These are phyloP conservation scores for Trichosporon sp. DNA, from an alignment of 1,284 basidiomycete genomes.

Conservation along the genomic window DNA sequence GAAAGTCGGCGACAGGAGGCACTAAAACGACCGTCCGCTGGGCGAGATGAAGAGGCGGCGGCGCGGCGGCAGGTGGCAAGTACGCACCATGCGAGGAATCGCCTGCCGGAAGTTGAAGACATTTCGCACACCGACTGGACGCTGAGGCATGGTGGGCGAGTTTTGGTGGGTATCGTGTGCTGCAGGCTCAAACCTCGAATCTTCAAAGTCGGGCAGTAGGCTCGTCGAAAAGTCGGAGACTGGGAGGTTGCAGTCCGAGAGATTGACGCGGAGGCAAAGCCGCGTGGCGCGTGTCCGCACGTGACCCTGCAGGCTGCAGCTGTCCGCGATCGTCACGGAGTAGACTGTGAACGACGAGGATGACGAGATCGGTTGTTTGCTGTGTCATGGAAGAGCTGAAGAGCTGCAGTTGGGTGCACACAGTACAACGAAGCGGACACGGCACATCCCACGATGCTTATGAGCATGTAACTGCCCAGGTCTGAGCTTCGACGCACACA, in stretches of 20 bases:
- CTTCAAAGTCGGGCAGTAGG: neutral
- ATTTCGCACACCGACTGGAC: slow-evolving; percentile 9
- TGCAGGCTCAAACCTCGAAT: neutral
- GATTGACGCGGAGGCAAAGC: neutral
- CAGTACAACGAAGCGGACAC: too few relatives aligned
- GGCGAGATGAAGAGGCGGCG: too few relatives aligned
- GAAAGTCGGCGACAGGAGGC: neutral
- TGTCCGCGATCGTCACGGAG: neutral
- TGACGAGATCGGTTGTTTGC: neutral
- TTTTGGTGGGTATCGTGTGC: neutral
- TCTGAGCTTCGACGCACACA: too few relatives aligned
- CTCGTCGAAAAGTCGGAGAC: slow-evolving; percentile 18
- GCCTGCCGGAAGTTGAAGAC: slow-evolving; percentile 39
- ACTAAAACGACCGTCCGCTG: too few relatives aligned
- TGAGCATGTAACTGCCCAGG: neutral
- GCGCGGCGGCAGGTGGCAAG: neutral
- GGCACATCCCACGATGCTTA: too few relatives aligned
- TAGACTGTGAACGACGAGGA: neutral
- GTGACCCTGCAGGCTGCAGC: neutral
- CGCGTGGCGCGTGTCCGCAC: neutral
- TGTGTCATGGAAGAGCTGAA: neutral
- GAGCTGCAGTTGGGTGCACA: too few relatives aligned
- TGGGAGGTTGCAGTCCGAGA: neutral
- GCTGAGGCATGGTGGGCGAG: slow-evolving; percentile 20
- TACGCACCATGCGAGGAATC: slow-evolving; percentile 47